Base-by-base conservation (phyloP, 139 green algal genomes). In the Coelastrella sp. region DNA sequence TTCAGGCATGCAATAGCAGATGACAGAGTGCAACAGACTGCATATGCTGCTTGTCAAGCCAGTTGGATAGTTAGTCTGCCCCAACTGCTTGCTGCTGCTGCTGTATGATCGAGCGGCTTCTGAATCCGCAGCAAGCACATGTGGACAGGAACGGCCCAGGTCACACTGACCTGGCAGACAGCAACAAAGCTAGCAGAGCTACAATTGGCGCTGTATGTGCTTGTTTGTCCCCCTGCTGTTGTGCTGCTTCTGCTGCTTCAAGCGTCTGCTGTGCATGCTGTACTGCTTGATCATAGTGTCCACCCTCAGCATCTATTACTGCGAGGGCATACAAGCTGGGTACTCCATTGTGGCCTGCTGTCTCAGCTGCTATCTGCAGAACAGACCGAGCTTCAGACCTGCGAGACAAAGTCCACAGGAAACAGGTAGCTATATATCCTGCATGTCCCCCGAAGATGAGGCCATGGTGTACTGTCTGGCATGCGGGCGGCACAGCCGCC, bases 301-400 rank as follows among this genome's bases (percentile, higher is more conserved):
- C 85, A 19, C 85, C 85, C 59, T 90, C 85, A 61, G 85, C 85
- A 77, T 90, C 64, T 32, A 90, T 84, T 4, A 90, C 73, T 19
- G 85, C 85, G 16, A 78, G 23, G 16, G 74, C 73, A 57, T 90
- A 90, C 59, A 90, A n/a, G 73, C 85, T 90, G 57, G 19, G 10
- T 13, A 90, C 85, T 3, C 58, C 5, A 59, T 83, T 73, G 14
- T 73, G 75, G 22, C 59, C 85, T 58, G 85, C 8, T 23, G 76
- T 73, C 73, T 90, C 7, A 11, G 74, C 73, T 61, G 74, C 71
- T 17, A 57, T 10, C 60, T 90, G 58, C n/a, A 90, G 85, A 8
- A 83, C 74, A 22, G 23, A n/a, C 22, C 85, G 85, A 10, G 85
- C 85, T 32, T 90, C 85, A 76, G 85, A 90, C 85, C 85, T 90